These are phyloP conservation scores for Tolypocladium paradoxum DNA, from an alignment of 2,329 filamentous ascomycete species.

Conservation along the genomic window DNA sequence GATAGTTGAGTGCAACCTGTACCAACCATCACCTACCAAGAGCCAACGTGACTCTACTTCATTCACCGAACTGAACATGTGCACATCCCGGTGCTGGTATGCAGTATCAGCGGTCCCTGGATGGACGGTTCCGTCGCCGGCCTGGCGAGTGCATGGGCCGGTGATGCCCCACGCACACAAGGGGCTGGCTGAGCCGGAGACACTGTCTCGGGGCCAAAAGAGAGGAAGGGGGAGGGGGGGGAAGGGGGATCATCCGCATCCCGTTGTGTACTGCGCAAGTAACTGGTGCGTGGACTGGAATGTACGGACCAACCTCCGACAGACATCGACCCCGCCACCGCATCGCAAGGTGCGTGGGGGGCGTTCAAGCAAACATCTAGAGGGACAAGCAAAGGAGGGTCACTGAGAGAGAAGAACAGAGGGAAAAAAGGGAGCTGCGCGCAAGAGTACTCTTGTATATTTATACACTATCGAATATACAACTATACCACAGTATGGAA, in stretches of 20 bases:
- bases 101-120: too few species aligned
- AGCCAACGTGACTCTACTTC: neutral
- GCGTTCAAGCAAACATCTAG: neutral
- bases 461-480: slow-evolving; percentile 14
- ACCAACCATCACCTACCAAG: neutral
- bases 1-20: neutral
- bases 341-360: neutral
- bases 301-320: neutral
- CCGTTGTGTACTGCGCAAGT: too few species aligned
- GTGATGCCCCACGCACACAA: neutral
- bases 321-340: neutral
- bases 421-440: neutral
- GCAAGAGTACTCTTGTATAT: slow-evolving; percentile 6
- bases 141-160: too few species aligned
- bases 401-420: neutral
- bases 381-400: too few species aligned
- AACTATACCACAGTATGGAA: slow-evolving; percentile 7
- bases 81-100: neutral
- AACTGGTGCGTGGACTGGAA: neutral
- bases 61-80: neutral
- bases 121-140: too few species aligned
- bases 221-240: too few species aligned
- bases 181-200: neutral
- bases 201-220: neutral
- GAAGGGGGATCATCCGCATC: too few species aligned